A percentile compares a stretch with the other conserved stretches of the same genome.
phyloP scores from a whole-genome alignment of 768 basidiomycete genomes.

The Auricularia heimuer region DNA sequence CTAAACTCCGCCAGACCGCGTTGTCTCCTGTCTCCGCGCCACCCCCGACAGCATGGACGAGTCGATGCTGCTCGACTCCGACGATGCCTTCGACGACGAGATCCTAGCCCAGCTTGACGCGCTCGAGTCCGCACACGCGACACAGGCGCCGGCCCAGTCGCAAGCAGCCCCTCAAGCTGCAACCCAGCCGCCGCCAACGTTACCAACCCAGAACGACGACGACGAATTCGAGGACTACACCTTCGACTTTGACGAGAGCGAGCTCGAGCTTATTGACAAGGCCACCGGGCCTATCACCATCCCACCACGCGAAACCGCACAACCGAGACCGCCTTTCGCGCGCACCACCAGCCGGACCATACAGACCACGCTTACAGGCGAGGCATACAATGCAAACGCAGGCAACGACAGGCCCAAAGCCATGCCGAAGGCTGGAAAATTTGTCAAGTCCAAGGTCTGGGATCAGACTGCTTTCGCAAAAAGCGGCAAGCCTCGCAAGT shows the following conservation, averaged over 20 bases:
- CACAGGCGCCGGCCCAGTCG: conserved; percentile 10
- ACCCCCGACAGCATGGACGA: not conserved
- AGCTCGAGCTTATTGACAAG: conserved; percentile 42
- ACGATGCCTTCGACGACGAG: conserved; percentile 64
- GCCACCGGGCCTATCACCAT: conserved; percentile 20
- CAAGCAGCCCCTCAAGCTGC: conserved; percentile 12
- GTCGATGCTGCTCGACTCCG: conserved; percentile 30
- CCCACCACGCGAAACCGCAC: conserved; percentile 42
- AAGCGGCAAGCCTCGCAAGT: conserved; percentile 47
- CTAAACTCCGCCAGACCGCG: not conserved
- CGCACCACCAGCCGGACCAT: conserved; percentile 17
- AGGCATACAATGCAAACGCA: conserved; percentile 12
- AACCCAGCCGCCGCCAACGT: no score
- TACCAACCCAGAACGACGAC: conserved; percentile 20
- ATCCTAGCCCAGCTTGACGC: conserved; percentile 54
- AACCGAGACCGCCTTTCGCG: conserved; percentile 35
- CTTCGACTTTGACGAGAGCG: conserved; percentile 49
- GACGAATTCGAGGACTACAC: conserved; percentile 34
- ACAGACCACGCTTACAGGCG: conserved; percentile 14
- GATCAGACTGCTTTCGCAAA: conserved; percentile 84
- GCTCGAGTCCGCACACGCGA: conserved; percentile 47
- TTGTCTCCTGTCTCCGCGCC: not conserved
- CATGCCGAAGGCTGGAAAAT: conserved; percentile 9
- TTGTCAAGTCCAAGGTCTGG: conserved; percentile 72
- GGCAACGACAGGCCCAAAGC: not conserved